phyloP scores from a whole-genome alignment of 2,329 filamentous ascomycete species.

The Fusarium paranaense region DNA sequence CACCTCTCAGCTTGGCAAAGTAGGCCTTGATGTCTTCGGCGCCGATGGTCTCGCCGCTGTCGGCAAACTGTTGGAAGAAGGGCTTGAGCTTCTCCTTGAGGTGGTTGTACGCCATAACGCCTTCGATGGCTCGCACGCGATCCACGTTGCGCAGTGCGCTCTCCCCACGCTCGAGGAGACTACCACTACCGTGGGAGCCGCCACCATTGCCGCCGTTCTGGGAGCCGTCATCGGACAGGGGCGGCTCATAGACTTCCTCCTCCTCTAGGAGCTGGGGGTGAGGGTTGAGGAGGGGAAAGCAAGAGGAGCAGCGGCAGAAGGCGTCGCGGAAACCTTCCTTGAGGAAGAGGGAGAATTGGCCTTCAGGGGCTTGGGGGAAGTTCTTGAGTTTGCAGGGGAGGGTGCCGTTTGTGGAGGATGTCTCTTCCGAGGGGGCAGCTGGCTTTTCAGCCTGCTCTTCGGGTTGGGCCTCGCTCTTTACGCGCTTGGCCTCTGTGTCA shows the following conservation, averaged over 20 bases:
- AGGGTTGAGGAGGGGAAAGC: constrained; percentile 77
- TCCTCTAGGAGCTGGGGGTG: constrained; percentile 90
- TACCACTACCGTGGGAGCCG: constrained; percentile 78
- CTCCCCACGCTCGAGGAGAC: constrained; percentile 90
- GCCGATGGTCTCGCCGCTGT: constrained; percentile 87
- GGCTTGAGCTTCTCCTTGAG: constrained; percentile 95
- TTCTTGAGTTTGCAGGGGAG: constrained; percentile 68
- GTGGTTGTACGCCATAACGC: constrained; percentile 98
- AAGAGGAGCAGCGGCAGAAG: constrained; percentile 85
- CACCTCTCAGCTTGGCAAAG: constrained; percentile 93
- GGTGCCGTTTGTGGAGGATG: constrained; percentile 20
- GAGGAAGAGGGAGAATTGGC: constrained; percentile 84
- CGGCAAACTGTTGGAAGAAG: constrained; percentile 93
- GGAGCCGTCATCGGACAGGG: constrained; percentile 75
- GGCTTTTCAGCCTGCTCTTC: not conserved
- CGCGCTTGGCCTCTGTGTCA: constrained; percentile 61
- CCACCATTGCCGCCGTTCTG: constrained; percentile 66
- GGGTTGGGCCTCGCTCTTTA: constrained; percentile 56
- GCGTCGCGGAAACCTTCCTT: constrained; percentile 81
- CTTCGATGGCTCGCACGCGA: constrained; percentile 92
- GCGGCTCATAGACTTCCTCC: constrained; percentile 94
- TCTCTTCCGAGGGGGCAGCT: constrained; percentile 21
- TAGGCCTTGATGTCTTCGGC: constrained; percentile 97
- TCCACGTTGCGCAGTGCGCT: constrained; percentile 92
- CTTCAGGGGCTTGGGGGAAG: constrained; percentile 67